Base-by-base conservation (phyloP, 1,139 yeast species). In the Hemisphaericaspora subhashii region DNA sequence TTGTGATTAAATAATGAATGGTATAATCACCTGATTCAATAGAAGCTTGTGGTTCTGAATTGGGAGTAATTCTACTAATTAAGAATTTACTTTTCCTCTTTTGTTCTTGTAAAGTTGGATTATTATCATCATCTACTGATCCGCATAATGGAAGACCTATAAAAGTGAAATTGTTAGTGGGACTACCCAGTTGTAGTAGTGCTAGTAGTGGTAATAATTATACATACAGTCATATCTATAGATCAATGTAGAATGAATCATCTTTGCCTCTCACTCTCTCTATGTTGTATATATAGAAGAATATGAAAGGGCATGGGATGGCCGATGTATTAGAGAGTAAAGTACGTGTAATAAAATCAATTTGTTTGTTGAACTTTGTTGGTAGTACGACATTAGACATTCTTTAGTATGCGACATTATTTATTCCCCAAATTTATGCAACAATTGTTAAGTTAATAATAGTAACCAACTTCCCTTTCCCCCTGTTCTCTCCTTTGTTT, bases 101-200 rank as follows among this genome's bases (percentile, higher is more conserved):
- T 58, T 87, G 92, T 44, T 87, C 94, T 31, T 72, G 59, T 39
- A 90, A 68, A 11, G 70, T 66, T 3, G 72, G 63, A 12, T 36
- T 33, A 42, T 68, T 73, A 47, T 83, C 85, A 51, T 89, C 95
- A 55, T 90, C 98, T 12, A 88, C 92, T 1, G 96, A 86, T n/a
- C 95, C 95, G 46, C 95, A 82, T 42, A 90, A 72, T 14, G 98
- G 97, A 43, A 89, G 81, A 3, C 92, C 92, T 81, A 36, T 16
- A 11, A 55, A 51, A 56, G 57, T 50, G 37, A 17, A 10, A 15
- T 8, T 26, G 40, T 36, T 29, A 37, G 42, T 38, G 21, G 5
- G 13, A 10, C 13, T 12, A n/a, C 16, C 32, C 9, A 17, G 18
- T 14, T 5, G 22, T n/a, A 21, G 32, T 12, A 8, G 22, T 14